A percentile compares a stretch with the other conserved stretches of the same genome.
Evolutionary conservation across 2,329 filamentous ascomycete genomes (phyloP).

Genomic region (Fusarium oligoseptatum): DNA sequence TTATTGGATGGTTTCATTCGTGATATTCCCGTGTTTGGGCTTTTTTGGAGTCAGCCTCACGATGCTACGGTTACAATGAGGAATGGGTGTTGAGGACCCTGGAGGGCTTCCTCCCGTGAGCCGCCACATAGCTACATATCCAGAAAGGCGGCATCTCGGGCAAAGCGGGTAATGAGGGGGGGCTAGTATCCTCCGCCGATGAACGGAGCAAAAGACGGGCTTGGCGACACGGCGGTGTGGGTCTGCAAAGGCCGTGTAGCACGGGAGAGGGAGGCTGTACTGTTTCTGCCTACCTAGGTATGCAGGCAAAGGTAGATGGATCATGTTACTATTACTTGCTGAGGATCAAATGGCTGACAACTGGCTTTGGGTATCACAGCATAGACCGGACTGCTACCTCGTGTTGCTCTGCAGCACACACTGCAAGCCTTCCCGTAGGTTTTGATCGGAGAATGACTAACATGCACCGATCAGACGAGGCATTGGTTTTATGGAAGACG

Average conservation of each 20-base stretch:
- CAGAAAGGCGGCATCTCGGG: neutral
- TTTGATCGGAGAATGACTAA: neutral
- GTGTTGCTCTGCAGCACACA: neutral
- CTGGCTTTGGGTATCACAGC: neutral
- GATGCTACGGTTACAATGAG: conserved; percentile 23
- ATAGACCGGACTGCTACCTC: neutral
- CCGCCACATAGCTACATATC: conserved; percentile 8
- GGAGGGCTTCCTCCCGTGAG: neutral
- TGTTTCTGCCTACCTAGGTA: neutral
- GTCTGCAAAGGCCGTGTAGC: neutral
- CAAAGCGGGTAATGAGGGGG: conserved; percentile 15
- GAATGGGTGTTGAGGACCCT: neutral
- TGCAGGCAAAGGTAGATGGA: neutral
- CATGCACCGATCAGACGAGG: conserved; percentile 8
- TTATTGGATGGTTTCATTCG: conserved; percentile 6
- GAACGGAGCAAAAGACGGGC: conserved; percentile 28
- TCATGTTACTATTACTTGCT: neutral
- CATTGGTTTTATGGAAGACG: neutral
- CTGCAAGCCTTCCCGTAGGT: neutral
- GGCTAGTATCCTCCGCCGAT: neutral
- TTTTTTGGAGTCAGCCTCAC: conserved; percentile 18
- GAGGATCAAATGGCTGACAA: neutral
- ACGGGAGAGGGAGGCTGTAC: neutral
- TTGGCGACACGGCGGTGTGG: conserved; percentile 34
- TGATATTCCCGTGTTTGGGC: neutral